These are phyloP conservation scores for Allium cepa DNA, from an alignment of 106 monocot species.

Conservation along the genomic window DNA sequence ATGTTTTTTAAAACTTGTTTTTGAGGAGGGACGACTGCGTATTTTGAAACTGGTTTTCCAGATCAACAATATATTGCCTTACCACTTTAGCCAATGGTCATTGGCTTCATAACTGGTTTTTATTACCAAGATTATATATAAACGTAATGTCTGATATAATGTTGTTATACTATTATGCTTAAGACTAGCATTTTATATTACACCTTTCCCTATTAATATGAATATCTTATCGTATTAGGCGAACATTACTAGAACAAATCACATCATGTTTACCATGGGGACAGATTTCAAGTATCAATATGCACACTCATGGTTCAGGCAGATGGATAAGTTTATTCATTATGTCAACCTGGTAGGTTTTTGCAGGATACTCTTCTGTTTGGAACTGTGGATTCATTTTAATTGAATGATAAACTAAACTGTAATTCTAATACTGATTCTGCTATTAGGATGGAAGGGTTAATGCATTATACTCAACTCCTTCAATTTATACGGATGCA, in stretches of 20 bases:
- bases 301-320: slow-evolving; percentile 81
- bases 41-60: no score
- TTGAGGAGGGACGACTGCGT: no score
- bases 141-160: no score
- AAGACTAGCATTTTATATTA: background rate
- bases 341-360: slow-evolving; percentile 68
- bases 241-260: slow-evolving; percentile 77
- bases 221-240: slow-evolving; percentile 31
- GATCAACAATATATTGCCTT: no score
- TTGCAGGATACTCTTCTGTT: background rate
- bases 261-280: slow-evolving; percentile 97
- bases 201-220: background rate
- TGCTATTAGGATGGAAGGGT: slow-evolving; percentile 83
- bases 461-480: slow-evolving; percentile 97
- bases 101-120: background rate
- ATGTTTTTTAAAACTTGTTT: no score
- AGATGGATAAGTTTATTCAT: slow-evolving; percentile 93
- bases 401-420: background rate
- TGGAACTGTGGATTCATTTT: background rate
- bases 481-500: slow-evolving; percentile 95
- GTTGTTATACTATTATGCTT: background rate
- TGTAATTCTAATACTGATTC: background rate
- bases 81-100: background rate
- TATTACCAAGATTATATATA: background rate
- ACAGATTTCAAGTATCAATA: slow-evolving; percentile 97